phyloP scores from a whole-genome alignment of 1,139 yeast genomes.

The Wickerhamomyces sp. region DNA sequence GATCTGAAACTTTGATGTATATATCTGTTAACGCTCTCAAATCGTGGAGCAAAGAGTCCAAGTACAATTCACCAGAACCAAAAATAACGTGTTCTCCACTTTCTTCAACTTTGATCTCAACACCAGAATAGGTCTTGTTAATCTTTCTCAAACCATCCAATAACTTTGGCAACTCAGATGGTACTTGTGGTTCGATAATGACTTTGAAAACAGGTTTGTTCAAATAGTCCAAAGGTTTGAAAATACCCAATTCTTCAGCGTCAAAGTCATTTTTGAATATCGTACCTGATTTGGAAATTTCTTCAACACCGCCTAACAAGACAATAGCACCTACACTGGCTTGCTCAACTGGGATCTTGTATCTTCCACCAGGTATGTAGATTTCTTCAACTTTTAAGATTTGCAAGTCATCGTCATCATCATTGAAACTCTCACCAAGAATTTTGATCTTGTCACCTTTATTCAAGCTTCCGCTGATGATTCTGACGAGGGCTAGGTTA shows the following conservation, averaged over 20 bases:
- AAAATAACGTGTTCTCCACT: constrained; percentile 81
- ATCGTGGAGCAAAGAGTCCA: constrained; percentile 83
- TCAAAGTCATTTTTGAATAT: constrained; percentile 29
- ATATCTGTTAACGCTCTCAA: constrained; percentile 59
- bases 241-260: constrained; percentile 26
- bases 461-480: constrained; percentile 54
- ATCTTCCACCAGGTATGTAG: constrained; percentile 68
- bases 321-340: constrained; percentile 66
- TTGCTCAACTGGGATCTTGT: constrained; percentile 48
- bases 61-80: constrained; percentile 83
- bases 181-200: constrained; percentile 77
- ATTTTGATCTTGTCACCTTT: constrained; percentile 46
- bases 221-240: constrained; percentile 40
- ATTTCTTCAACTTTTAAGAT: constrained; percentile 39
- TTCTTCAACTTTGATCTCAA: constrained; percentile 69
- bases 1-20: constrained; percentile 80
- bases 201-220: constrained; percentile 66
- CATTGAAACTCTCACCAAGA: constrained; percentile 49
- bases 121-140: constrained; percentile 60
- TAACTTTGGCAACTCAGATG: constrained; percentile 72
- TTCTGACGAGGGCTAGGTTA: constrained; percentile 46
- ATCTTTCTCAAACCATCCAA: constrained; percentile 62
- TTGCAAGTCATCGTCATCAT: constrained; percentile 49
- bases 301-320: constrained; percentile 56
- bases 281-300: constrained; percentile 55